Base-by-base conservation (phyloP, 495 filamentous ascomycete genomes). In the Daldinia loculata region DNA sequence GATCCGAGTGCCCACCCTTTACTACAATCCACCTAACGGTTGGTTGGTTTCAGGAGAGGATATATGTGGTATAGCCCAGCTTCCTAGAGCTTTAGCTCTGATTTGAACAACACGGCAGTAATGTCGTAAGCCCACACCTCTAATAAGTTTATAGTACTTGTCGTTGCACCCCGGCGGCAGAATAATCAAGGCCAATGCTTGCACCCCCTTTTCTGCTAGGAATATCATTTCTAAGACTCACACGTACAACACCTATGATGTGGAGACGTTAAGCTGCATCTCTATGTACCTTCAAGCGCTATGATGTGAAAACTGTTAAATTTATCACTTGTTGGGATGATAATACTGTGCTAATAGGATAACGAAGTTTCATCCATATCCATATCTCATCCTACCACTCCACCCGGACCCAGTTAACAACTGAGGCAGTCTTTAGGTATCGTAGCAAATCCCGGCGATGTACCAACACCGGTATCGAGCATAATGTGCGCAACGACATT, bases 401-500 rank as follows among this genome's bases (percentile, higher is more conserved):
- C 24, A 39, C 48, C 45, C 19, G 34, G 29, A n/a, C 50, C 56
- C 27, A 45, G 19, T 53, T 32, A 22, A 53, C 1, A 38, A 29
- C 30, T 51, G 50, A 22, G 1, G 9, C 14, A 22, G 8, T 45
- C 8, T 45, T 45, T 9, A n/a, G n/a, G n/a, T n/a, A 22, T 45
- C 8, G 39, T 51, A 62, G 30, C 26, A 26, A 24, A 56, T 39
- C 27, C 39, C 24, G 19, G 39, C 41, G 17, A 30, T 22, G 43
- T 32, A 41, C 41, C 53, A 50, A 53, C 53, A 32, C 43, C 32
- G 32, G 52, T 38, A 59, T 24, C 41, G 19, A 45, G 34, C 52
- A 45, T 17, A 63, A 69, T 45, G 24, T 41, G 17, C 43, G 19
- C 26, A 55, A 34, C 60, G n/a, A 17, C 4, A 14, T 63, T 63